Evolutionary conservation across 352 stramenopile species (phyloP).

Genomic region (Pythium pyrilobum): DNA sequence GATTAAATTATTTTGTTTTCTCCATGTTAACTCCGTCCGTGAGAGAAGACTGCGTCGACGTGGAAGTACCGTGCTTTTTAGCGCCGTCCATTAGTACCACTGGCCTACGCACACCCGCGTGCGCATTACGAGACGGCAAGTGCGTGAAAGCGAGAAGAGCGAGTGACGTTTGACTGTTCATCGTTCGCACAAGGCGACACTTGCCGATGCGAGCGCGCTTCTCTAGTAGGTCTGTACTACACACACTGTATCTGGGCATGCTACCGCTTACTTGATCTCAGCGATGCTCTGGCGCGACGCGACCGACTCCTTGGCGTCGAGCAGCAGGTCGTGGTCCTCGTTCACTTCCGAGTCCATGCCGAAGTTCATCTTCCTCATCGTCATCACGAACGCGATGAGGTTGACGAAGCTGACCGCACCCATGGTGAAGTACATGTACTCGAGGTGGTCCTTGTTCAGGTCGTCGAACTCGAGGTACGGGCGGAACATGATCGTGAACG

Average conservation of each 20-base stretch:
- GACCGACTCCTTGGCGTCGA: conserved; percentile 16
- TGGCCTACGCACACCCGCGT: no score
- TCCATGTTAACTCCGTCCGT: no score
- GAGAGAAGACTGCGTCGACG: no score
- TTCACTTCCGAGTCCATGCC: conserved; percentile 22
- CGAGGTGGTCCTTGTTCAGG: conserved; percentile 56
- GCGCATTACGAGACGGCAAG: no score
- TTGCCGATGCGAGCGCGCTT: no score
- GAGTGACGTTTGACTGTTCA: no score
- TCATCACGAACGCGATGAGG: conserved; percentile 37
- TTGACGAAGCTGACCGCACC: conserved; percentile 44
- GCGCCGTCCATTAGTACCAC: no score
- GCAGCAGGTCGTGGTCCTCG: conserved; percentile 4
- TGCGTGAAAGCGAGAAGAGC: no score
- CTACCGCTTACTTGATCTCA: conserved; percentile 12
- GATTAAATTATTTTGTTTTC: no score
- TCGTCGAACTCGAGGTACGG: conserved; percentile 41
- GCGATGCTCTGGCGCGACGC: conserved; percentile 15
- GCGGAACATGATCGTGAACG: conserved; percentile 64
- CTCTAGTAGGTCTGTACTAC: not conserved
- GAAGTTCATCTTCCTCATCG: conserved; percentile 59
- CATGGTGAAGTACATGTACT: conserved; percentile 71
- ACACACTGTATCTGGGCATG: not conserved
- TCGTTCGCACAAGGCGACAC: no score
- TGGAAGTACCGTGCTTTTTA: no score